Evolutionary conservation across 2,329 filamentous ascomycete species (phyloP), one percentile per base, ranked within the genome.

Genomic region (Elsinoe perseae): DNA sequence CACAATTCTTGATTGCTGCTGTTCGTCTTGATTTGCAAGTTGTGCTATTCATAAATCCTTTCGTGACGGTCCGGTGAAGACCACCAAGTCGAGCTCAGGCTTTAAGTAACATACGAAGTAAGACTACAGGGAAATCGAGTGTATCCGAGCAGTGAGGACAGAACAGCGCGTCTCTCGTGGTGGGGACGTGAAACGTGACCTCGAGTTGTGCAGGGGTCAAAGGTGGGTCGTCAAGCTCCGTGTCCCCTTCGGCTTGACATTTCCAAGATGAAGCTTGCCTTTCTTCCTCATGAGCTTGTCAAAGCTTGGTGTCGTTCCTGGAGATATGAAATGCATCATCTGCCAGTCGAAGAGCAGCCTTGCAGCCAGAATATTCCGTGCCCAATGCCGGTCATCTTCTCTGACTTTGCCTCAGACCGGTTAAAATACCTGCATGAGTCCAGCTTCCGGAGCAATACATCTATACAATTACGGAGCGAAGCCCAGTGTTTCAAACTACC

Each of bases 241-340:
- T 44, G 40, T 44, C 40, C 40, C 20, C 40, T 44, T 44, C 18
- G 40, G 40, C 40, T 44, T 12, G 23, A 23, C 20, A n/a, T n/a
- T 23, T 10, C 40, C 20, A 12, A 44, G 12, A 12, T 10, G 20
- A 44, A 25, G 40, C 40, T 44, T 44, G 40, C 40, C 10, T 44
- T 25, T 44, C 40, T 20, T 25, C 40, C 40, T 44, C 21, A 44
- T 25, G 40, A 44, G 40, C 40, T 44, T 44, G 40, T 44, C 40
- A 44, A 44, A 23, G 21, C 21, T 44, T 44, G 40, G 40, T 44
- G n/a, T 44, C 20, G 40, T 44, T 44, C 40, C 40, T 23, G 23
- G 20, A 14, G 12, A 6, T 10, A 44, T 44, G 20, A 25, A 14
- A 23, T 21, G 23, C 9, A 44, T 25, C 25, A 9, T 23, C 40